These are phyloP conservation scores for Lactarius quietus DNA, from an alignment of 768 basidiomycete species.

Conservation along the genomic window DNA sequence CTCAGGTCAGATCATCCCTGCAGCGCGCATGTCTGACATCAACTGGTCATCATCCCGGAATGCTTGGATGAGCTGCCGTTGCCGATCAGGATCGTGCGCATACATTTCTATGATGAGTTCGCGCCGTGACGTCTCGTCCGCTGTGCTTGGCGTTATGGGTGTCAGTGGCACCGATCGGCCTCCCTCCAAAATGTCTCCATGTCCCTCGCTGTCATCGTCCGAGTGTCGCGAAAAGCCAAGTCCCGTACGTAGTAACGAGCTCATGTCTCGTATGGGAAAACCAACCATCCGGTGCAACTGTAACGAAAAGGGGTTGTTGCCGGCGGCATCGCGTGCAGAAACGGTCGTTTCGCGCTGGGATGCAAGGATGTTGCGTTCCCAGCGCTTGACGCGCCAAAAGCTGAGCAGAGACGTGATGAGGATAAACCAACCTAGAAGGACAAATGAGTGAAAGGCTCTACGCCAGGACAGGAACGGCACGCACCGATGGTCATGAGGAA, in stretches of 20 bases:
- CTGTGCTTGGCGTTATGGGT: slow-evolving; percentile 15
- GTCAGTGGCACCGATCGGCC: slow-evolving; percentile 12
- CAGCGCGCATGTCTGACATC: slow-evolving; percentile 56
- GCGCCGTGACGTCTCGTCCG: slow-evolving; percentile 30
- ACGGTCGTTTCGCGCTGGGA: slow-evolving; percentile 42
- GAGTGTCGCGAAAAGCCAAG: slow-evolving; percentile 30
- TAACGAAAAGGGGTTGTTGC: slow-evolving; percentile 20
- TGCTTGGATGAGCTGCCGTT: slow-evolving; percentile 43
- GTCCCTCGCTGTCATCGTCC: slow-evolving; percentile 9
- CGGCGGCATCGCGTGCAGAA: slow-evolving; percentile 26
- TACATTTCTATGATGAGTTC: slow-evolving; percentile 42
- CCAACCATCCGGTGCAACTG: slow-evolving; percentile 33
- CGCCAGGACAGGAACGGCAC: slow-evolving; percentile 27
- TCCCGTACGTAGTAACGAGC: slow-evolving; percentile 32
- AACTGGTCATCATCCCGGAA: slow-evolving; percentile 54
- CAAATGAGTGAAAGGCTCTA: neutral
- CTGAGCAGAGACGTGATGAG: slow-evolving; percentile 87
- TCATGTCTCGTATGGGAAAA: slow-evolving; percentile 29
- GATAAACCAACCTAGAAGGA: slow-evolving; percentile 69
- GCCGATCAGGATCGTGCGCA: slow-evolving; percentile 42
- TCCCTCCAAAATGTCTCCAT: slow-evolving; percentile 7
- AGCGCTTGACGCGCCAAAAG: slow-evolving; percentile 87
- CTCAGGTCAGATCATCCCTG: slow-evolving; percentile 52
- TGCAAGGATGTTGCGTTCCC: slow-evolving; percentile 73
- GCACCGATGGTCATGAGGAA: slow-evolving; percentile 84